Percentiles rank a stretch among this genome's conserved stretches.
phyloP scores from a whole-genome alignment of 192 early-diverging fungal genomes.

The Entophlyctis luteolus region DNA sequence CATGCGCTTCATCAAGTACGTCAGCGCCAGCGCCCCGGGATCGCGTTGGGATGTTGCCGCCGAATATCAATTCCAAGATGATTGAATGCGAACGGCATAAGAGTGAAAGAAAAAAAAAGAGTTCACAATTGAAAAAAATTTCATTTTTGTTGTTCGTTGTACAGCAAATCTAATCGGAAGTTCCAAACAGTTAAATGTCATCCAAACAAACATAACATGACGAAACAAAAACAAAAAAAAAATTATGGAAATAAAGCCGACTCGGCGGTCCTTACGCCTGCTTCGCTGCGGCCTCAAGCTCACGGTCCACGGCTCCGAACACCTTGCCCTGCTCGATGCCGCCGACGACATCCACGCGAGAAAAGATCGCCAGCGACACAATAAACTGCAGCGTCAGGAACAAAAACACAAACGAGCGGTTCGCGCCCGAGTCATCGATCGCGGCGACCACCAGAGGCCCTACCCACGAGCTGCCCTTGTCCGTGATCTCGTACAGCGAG shows the following conservation, averaged over 20 bases:
- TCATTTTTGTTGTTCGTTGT: no score
- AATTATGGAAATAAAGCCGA: no score
- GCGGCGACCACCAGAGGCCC: conserved; percentile 67
- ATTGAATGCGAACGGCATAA: no score
- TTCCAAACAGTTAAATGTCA: no score
- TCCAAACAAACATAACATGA: no score
- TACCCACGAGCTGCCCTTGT: conserved; percentile 58
- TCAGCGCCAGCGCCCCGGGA: conserved; percentile 66
- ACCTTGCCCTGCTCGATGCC: conserved; percentile 2
- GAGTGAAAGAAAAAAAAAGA: no score
- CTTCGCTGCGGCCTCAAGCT: neutral
- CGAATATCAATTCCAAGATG: conserved; percentile 57
- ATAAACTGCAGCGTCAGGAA: conserved; percentile 36
- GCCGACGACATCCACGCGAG: neutral
- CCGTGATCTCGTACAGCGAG: conserved; percentile 58
- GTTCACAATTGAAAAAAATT: no score
- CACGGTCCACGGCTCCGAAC: neutral
- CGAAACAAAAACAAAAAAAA: no score
- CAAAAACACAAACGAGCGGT: conserved; percentile 53
- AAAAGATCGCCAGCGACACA: neutral
- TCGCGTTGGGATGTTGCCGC: conserved; percentile 76
- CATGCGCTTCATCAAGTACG: conserved; percentile 78
- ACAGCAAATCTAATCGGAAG: no score
- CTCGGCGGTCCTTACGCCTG: no score
- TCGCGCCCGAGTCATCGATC: conserved; percentile 48